Evolutionary conservation across 495 filamentous ascomycete species (phyloP), one percentile per base, ranked within the genome.

Genomic region (Xylaria nigripes): DNA sequence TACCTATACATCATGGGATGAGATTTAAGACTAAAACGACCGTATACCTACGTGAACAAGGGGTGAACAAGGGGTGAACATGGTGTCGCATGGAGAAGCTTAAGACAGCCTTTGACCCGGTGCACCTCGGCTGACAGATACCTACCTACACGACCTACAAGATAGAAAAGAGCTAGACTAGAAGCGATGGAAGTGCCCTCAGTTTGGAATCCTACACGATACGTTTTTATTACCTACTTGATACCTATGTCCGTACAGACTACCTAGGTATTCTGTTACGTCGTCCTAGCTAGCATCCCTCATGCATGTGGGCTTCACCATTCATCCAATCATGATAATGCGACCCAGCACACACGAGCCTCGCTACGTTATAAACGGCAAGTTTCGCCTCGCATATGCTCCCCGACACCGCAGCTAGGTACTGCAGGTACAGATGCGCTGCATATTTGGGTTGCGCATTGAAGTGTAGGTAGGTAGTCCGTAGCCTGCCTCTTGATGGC

Each of bases 101-200:
- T 18, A 23, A 47, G 24, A 44, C 8, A 40, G 10, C 32, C 6
- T 21, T 27, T 29, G 22, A 38, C 13, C 12, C 0, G 22, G 22
- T 24, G 18, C 27, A 2, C 24, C n/a, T 40, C n/a, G 4, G 36
- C n/a, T 2, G 38, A 5, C 15, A n/a, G 16, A 15, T 30, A 32
- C 21, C 3, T 3, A 10, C 18, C 3, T 2, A 40, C 5, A 19
- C n/a, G n/a, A n/a, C n/a, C n/a, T n/a, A n/a, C n/a, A 3, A 45
- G 5, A 27, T 6, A 40, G 7, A 16, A 21, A 46, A 13, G 4
- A 36, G 36, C 27, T 54, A 54, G 43, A 54, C 29, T 36, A 45
- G 42, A 43, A 45, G 41, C 9, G 6, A 27, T 25, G 3, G 16
- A 42, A 41, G 36, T 42, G 22, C 13, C 2, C 68, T 71, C 10